phyloP scores from a whole-genome alignment of 352 stramenopile species.

The Phytophthora tubulina region DNA sequence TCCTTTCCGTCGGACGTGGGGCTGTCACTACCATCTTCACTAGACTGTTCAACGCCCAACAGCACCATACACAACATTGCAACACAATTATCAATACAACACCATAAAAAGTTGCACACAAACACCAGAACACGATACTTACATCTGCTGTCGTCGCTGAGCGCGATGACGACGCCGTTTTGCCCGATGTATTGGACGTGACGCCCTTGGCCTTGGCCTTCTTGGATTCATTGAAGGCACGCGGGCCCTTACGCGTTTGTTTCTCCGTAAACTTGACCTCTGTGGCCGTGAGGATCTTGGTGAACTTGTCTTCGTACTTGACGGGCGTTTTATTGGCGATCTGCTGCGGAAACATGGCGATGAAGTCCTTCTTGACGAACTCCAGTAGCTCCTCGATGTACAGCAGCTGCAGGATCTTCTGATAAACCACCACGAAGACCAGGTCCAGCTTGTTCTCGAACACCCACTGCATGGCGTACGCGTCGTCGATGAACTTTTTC shows the following conservation, averaged over 20 bases:
- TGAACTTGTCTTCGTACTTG: conserved; percentile 83
- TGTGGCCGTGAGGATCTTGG: conserved; percentile 77
- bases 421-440: conserved; percentile 93
- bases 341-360: conserved; percentile 76
- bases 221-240: conserved; percentile 71
- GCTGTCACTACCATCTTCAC: conserved; percentile 72
- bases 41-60: conserved; percentile 49
- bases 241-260: conserved; percentile 62
- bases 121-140: conserved; percentile 12
- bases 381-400: conserved; percentile 94
- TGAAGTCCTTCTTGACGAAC: conserved; percentile 88
- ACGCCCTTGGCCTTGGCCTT: conserved; percentile 75
- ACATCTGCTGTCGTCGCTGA: conserved; percentile 53
- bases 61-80: conserved; percentile 1
- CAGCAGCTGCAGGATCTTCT: conserved; percentile 92
- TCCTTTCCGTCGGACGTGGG: conserved; percentile 55
- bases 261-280: conserved; percentile 80
- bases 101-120: background rate
- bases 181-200: conserved; percentile 55
- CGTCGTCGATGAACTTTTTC: conserved; percentile 86
- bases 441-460: conserved; percentile 94
- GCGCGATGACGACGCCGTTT: conserved; percentile 50
- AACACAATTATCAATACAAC: conserved; percentile 21
- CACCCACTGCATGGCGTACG: conserved; percentile 92
- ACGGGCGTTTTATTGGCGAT: conserved; percentile 81